These are phyloP conservation scores for Candida cerambycidarum DNA, from an alignment of 805 yeast species.

Conservation along the genomic window DNA sequence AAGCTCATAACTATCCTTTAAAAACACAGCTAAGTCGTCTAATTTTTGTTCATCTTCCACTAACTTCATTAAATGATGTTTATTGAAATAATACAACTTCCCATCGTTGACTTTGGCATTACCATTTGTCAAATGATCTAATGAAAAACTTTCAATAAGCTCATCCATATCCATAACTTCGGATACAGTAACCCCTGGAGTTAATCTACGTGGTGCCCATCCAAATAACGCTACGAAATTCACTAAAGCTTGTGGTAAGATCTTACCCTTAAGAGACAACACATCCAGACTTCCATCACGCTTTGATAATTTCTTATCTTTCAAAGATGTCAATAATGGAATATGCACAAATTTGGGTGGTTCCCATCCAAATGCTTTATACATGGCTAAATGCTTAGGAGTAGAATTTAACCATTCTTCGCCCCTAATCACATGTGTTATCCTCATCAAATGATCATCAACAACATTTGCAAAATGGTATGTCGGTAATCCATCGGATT, in stretches of 20 bases:
- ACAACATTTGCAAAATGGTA: constrained; percentile 95
- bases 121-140: constrained; percentile 83
- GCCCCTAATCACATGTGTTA: constrained; percentile 94
- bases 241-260: constrained; percentile 81
- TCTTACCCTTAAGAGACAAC: constrained; percentile 48
- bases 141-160: constrained; percentile 54
- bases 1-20: not conserved
- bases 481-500: constrained; percentile 95
- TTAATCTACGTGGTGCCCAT: constrained; percentile 79
- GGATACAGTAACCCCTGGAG: constrained; percentile 44
- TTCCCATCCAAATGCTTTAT: constrained; percentile 81
- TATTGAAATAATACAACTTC: constrained; percentile 77
- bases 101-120: constrained; percentile 86
- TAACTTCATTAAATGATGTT: constrained; percentile 45
- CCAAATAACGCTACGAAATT: constrained; percentile 91
- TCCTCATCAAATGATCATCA: constrained; percentile 90
- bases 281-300: constrained; percentile 82
- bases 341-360: constrained; percentile 86
- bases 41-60: constrained; percentile 1
- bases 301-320: constrained; percentile 79
- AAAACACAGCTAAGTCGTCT: not conserved
- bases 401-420: constrained; percentile 98
- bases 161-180: constrained; percentile 56
- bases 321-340: constrained; percentile 75
- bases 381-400: constrained; percentile 88